A percentile compares a stretch with the other conserved stretches of the same genome.
Evolutionary conservation across 2,329 filamentous ascomycete species (phyloP).

Genomic region (Hypocrella siamensis): DNA sequence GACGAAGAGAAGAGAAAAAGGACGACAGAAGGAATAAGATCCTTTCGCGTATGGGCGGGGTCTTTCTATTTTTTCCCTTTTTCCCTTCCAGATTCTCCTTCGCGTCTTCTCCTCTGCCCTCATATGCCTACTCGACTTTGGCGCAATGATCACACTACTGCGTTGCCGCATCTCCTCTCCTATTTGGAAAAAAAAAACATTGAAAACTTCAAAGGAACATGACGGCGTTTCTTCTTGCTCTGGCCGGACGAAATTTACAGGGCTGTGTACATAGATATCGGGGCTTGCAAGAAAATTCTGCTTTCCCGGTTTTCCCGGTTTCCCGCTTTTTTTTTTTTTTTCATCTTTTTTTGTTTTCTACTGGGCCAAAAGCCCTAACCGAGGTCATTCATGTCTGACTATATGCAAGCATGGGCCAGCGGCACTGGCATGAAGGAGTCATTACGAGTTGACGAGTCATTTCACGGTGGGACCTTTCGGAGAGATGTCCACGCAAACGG

Average conservation of each 20-base stretch:
- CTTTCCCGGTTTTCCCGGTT: background rate
- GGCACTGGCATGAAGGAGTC: background rate
- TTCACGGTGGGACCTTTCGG: background rate
- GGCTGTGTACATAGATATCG: background rate
- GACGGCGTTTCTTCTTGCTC: background rate
- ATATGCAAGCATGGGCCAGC: background rate
- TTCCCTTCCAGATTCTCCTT: background rate
- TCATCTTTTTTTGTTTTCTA: too few species aligned
- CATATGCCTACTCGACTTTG: background rate
- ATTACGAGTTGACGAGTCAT: constrained; percentile 3
- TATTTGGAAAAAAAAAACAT: too few species aligned
- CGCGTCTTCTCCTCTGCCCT: background rate
- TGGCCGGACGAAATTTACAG: too few species aligned
- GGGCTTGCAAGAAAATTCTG: too few species aligned
- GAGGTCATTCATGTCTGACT: too few species aligned
- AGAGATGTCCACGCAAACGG: background rate
- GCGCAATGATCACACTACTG: background rate
- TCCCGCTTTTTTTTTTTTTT: background rate
- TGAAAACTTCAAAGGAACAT: background rate
- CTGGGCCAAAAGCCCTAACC: too few species aligned
- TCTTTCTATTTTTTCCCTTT: too few species aligned
- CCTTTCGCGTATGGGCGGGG: too few species aligned
- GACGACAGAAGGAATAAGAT: too few species aligned
- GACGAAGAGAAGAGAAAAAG: too few species aligned
- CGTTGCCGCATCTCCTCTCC: background rate